phyloP scores from a whole-genome alignment of 2,329 filamentous ascomycete genomes.

The Cytospora leucostoma region DNA sequence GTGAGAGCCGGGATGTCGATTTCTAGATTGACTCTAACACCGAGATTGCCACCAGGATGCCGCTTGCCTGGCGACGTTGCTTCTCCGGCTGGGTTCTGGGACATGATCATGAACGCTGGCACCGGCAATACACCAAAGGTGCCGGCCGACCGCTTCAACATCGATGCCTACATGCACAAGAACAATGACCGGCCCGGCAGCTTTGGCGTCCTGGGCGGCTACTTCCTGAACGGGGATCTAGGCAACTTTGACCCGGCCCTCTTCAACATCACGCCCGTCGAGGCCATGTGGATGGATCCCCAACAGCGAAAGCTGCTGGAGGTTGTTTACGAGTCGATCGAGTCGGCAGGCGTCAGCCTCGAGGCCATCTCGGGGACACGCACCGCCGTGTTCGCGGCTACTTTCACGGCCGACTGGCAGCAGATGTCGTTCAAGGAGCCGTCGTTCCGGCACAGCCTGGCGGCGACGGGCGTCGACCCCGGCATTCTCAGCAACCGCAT shows the following conservation, averaged over 20 bases:
- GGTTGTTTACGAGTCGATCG: slow-evolving; percentile 21
- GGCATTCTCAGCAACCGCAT: slow-evolving; percentile 55
- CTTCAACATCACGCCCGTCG: background rate
- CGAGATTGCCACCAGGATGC: background rate
- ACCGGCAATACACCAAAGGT: background rate
- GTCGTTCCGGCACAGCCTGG: slow-evolving; percentile 46
- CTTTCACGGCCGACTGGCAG: slow-evolving; percentile 39
- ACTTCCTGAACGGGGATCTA: background rate
- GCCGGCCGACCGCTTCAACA: background rate
- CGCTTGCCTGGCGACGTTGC: background rate
- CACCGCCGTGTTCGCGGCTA: slow-evolving; percentile 11
- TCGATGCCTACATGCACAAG: background rate
- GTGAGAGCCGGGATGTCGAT: too few species aligned
- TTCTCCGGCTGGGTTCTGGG: background rate
- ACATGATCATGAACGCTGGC: background rate
- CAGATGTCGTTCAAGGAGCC: slow-evolving; percentile 34
- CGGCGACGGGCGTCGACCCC: slow-evolving; percentile 50
- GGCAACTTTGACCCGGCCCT: background rate
- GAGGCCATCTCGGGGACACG: slow-evolving; percentile 23
- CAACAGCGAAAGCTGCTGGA: slow-evolving; percentile 8
- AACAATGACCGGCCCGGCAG: background rate
- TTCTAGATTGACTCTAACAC: too few species aligned
- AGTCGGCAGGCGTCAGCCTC: slow-evolving; percentile 17
- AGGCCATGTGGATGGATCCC: background rate
- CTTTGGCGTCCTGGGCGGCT: background rate